These are phyloP conservation scores for Funneliformis mosseae DNA, from an alignment of 192 early-diverging fungal species.

Conservation along the genomic window DNA sequence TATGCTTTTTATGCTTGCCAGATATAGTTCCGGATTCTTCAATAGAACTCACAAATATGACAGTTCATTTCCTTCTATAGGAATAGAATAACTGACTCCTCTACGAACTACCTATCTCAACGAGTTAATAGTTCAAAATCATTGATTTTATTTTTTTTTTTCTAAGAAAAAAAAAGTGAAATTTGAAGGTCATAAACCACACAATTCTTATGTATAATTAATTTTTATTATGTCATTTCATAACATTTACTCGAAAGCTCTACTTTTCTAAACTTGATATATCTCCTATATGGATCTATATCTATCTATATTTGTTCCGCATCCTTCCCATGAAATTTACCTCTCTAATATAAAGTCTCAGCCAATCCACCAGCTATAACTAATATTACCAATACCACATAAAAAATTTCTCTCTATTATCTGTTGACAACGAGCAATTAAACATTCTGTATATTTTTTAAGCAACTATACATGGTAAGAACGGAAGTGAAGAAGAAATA, in stretches of 20 bases:
- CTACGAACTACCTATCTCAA: constrained; percentile 97
- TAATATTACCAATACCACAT: constrained; percentile 96
- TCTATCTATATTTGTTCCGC: no score
- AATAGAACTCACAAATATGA: constrained; percentile 56
- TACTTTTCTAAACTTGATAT: no score
- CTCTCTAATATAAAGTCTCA: constrained; percentile 83
- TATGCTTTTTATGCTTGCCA: constrained; percentile 45
- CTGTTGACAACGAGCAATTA: constrained; percentile 93
- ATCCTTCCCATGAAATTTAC: constrained; percentile 73
- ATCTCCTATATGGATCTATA: no score
- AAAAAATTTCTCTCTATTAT: constrained; percentile 63
- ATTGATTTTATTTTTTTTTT: constrained; percentile 99
- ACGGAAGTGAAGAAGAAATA: constrained; percentile 73
- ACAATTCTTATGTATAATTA: neutral
- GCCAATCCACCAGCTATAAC: constrained; percentile 90
- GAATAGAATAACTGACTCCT: constrained; percentile 96
- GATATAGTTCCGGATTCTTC: constrained; percentile 52
- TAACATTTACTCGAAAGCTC: constrained; percentile 61
- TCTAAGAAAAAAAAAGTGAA: constrained; percentile 46
- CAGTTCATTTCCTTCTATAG: constrained; percentile 51
- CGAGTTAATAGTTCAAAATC: constrained; percentile 93
- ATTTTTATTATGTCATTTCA: constrained; percentile 55
- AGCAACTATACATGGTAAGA: constrained; percentile 69
- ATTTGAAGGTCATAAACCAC: neutral
- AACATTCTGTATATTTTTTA: constrained; percentile 79